Conservation (phyloP, 169 alveolate species). For the Cyclospora cayetanensis region DNA sequence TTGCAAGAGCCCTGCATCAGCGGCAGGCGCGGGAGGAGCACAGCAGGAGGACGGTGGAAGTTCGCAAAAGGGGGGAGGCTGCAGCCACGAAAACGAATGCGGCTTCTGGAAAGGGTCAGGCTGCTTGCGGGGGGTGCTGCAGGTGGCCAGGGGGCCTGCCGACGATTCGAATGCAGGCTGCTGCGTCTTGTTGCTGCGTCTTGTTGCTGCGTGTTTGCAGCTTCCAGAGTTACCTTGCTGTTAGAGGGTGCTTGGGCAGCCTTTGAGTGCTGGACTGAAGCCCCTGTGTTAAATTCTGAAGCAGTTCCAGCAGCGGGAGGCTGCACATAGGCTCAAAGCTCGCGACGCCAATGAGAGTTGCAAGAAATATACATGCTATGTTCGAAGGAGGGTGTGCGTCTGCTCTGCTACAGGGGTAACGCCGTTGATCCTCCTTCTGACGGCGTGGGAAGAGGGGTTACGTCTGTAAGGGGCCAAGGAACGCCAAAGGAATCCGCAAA, state of each 20-base stretch:
- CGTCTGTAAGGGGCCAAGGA: slow-evolving; percentile 25
- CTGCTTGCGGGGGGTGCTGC: neutral
- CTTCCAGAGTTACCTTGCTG: too few species aligned
- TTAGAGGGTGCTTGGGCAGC: too few species aligned
- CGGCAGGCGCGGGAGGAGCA: neutral
- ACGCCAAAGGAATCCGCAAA: slow-evolving; percentile 25
- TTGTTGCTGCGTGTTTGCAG: slow-evolving; percentile 37
- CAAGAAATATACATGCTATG: slow-evolving; percentile 19
- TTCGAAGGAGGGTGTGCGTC: slow-evolving; percentile 37
- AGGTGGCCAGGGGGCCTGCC: neutral
- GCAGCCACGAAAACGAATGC: neutral
- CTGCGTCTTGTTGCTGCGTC: slow-evolving; percentile 14
- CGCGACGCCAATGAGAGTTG: slow-evolving; percentile 12
- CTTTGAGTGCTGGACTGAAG: too few species aligned
- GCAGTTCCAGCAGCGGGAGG: slow-evolving; percentile 29
- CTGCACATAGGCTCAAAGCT: neutral
- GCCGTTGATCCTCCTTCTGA: slow-evolving; percentile 18
- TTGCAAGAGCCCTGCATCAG: slow-evolving; percentile 38
- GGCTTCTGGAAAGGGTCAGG: neutral
- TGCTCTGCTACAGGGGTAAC: slow-evolving; percentile 18
- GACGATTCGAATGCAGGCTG: neutral
- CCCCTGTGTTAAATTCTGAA: slow-evolving; percentile 17
- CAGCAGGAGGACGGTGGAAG: slow-evolving; percentile 38
- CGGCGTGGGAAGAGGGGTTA: neutral
- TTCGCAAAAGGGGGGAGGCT: neutral